Evolutionary conservation across 257 asterid genomes (phyloP).

Genomic region (Osmanthus fragrans): DNA sequence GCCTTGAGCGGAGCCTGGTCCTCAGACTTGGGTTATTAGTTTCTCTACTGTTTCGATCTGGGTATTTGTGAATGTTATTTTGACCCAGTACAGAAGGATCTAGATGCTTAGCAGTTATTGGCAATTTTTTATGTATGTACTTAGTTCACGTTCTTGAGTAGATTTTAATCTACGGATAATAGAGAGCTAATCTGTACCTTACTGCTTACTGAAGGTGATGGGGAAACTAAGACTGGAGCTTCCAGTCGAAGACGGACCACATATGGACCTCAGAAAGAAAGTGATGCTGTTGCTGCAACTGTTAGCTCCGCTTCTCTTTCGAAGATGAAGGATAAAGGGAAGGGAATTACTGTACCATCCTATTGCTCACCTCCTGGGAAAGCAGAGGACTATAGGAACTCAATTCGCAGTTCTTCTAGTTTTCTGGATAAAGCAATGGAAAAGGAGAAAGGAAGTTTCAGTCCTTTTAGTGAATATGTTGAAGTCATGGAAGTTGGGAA

Average conservation of each 20-base stretch:
- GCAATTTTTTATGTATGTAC: not conserved
- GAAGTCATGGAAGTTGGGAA: not conserved
- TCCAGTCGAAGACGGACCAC: slow-evolving; percentile 13
- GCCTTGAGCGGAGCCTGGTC: too few relatives aligned
- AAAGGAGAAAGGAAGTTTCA: not conserved
- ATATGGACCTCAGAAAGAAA: slow-evolving; percentile 25
- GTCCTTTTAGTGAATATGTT: slow-evolving; percentile 4
- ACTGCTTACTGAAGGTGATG: slow-evolving; percentile 38
- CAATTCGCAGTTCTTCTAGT: slow-evolving; percentile 11
- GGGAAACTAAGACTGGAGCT: slow-evolving; percentile 25
- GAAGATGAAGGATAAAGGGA: slow-evolving; percentile 40
- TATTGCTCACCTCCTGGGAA: slow-evolving; percentile 25
- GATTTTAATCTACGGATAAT: slow-evolving; percentile 3
- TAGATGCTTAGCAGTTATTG: slow-evolving; percentile 5
- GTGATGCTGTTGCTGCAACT: slow-evolving; percentile 18
- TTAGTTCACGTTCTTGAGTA: not conserved
- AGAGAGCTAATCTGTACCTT: slow-evolving; percentile 17
- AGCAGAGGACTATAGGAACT: slow-evolving; percentile 16
- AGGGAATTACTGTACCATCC: slow-evolving; percentile 32
- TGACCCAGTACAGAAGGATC: not conserved
- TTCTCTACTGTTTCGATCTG: slow-evolving; percentile 8
- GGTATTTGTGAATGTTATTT: not conserved
- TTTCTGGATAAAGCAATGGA: slow-evolving; percentile 8
- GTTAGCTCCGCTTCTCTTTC: slow-evolving; percentile 29
- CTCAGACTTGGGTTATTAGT: not conserved